Base-by-base conservation (phyloP, 2,329 filamentous ascomycete genomes). In the Nannizziopsis barbatae region DNA sequence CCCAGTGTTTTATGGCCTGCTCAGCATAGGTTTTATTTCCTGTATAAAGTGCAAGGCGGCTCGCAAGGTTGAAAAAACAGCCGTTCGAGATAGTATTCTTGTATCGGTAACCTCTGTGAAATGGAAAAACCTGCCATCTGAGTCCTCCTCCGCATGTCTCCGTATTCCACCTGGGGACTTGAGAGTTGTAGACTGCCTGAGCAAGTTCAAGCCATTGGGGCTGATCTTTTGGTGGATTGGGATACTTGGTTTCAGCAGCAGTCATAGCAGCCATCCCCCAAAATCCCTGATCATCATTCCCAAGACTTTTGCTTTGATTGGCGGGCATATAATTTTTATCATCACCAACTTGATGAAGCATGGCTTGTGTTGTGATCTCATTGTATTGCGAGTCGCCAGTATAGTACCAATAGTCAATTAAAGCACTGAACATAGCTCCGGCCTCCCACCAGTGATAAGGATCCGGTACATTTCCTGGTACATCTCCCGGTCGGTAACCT, bases 231-330 rank as follows among this genome's bases (percentile, higher is more conserved):
- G 77, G 74, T 3, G 83, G 81, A 57, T 87, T 75, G 1, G 82
- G 81, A 58, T 84, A 90, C 53, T 80, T 80, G 58, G 81, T 77
- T 65, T 93, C 86, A 33, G 83, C 82, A 2, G 86, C 86, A 8
- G 77, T 76, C 73, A 93, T 84, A 52, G 82, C 84, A 1, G 86
- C 79, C 71, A 92, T 75, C n/a, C 77, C 84, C 86, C 86, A 93
- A 66, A 92, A 90, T 5, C 84, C 81, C 71, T 81, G 74, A 55
- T 79, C 74, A 53, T 78, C 74, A 54, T 77, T 77, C 5, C 68
- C 68, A 38, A 71, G 61, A 22, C 67, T 69, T 41, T 66, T 63
- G 35, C 65, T 69, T 50, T 69, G 67, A 54, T 73, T 72, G 32
- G 74, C 71, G 4, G 86, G 84, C 80, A 90, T 89, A 62, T 84